Base-by-base conservation (phyloP, 2,329 filamentous ascomycete species). In the Aureobasidium musti region DNA sequence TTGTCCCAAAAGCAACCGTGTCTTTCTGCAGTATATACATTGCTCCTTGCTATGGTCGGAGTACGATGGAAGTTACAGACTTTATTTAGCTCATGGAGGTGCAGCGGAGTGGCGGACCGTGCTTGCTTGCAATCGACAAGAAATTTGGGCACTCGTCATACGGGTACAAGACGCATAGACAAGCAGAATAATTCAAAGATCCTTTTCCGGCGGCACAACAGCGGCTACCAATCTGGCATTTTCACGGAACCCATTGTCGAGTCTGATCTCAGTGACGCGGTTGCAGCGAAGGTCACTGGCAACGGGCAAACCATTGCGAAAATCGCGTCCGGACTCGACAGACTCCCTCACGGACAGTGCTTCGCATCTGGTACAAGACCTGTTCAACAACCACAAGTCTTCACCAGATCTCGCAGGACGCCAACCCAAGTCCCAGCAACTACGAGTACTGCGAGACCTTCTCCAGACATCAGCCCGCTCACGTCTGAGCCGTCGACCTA, bases 111-210 rank as follows among this genome's bases (percentile, higher is more conserved):
- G 50, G 21, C 21, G 53, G 35, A 33, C 53, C 53, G 53, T 56
- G 53, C 53, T 56, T 41, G 35, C 5, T 56, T 21, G 35, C 8
- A 23, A 26, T 41, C 11, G 50, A 41, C 53, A 28, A 56, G 53
- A 56, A 56, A 56, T 56, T 56, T 35, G 35, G 52, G 23, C 53
- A 21, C 10, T 56, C 53, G 53, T 56, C 53, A 56, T 56, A 35
- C 50, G 37, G 37, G 14, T 56, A 35, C 50, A 54, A 37, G 14
- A 30, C 13, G 53, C 7, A 26, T 17, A 41, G 21, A 23, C 33
- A 28, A 56, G 19, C 33, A 39, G 19, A 35, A n/a, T 17, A 33
- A 23, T 21, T n/a, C 26, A 33, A 3, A 21, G 28, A 33, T 30
- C 6, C 13, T 13, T 28, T 23, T 5, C 7, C 21, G 14, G n/a